Conservation (phyloP, 345 rosid species). For the Bruguiera parviflora region DNA sequence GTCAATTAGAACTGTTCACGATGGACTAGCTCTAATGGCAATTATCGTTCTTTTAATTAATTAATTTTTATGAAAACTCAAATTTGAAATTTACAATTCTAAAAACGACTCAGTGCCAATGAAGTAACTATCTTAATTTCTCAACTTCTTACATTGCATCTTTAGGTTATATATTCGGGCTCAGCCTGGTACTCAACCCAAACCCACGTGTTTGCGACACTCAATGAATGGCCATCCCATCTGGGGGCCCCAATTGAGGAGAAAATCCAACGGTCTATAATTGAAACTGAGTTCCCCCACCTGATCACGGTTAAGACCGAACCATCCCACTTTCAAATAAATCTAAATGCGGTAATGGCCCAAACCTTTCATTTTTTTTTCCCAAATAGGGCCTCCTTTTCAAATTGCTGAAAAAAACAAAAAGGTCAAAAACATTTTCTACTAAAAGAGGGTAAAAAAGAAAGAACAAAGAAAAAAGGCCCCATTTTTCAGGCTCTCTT, state of each 20-base stretch:
- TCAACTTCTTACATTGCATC: too few species aligned
- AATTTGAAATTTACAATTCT: too few species aligned
- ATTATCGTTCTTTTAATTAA: too few species aligned
- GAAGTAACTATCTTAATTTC: too few species aligned
- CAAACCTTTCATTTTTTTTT: neutral
- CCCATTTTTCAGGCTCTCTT: neutral
- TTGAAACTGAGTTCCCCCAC: slow-evolving; percentile 43
- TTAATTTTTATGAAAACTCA: too few species aligned
- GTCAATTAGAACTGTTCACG: too few species aligned
- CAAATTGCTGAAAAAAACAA: neutral
- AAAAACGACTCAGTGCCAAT: too few species aligned
- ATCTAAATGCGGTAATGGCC: slow-evolving; percentile 2
- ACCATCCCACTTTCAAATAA: slow-evolving; percentile 1
- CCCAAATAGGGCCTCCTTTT: neutral
- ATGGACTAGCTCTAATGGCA: too few species aligned
- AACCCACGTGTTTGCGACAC: neutral
- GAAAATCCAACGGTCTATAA: slow-evolving; percentile 25
- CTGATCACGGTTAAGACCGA: slow-evolving; percentile 36
- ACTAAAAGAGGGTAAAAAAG: neutral
- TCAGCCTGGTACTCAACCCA: too few species aligned
- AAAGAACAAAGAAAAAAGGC: neutral
- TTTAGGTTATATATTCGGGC: too few species aligned
- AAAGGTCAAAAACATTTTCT: slow-evolving; percentile 7
- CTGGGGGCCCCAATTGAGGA: neutral
- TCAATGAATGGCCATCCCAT: too few species aligned